Evolutionary conservation across 306 rosid genomes (phyloP), one percentile per base, ranked within the genome.

Genomic region (Cyamopsis tetragonoloba): DNA sequence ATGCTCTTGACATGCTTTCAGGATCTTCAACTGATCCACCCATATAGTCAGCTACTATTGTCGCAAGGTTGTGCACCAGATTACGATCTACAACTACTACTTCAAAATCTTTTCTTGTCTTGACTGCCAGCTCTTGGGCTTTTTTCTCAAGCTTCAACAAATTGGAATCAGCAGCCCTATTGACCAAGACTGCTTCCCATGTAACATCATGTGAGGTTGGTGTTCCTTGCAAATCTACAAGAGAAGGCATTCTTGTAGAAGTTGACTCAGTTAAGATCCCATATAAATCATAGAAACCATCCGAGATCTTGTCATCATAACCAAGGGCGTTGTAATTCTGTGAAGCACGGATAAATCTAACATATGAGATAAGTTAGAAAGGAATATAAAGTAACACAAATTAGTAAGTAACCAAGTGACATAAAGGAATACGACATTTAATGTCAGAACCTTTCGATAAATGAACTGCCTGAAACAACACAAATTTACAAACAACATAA

Each of bases 321-420:
- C 97, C 82, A 73, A 95, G 92, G 82, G 89, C 83, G 84, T 85
- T 90, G 95, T 88, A 90, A 95, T 88, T 95, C 99, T 95, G 99
- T 79, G 91, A 90, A 95, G 96, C 88, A 90, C 64, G 88, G 81
- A 83, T 81, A 93, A 90, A 85, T 90, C 99, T 90, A 90, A 71
- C 82, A 90, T 93, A 90, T 93, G 95, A 90, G 99, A 88, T 74
- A 71, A 83, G 86, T 88, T 82, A 86, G 87, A 86, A 84, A 76
- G 72, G 83, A 85, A 84, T 46, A 75, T 80, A 83, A 83, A 43
- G 62, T 61, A 66, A 15, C 57, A 80, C 79, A 79, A 77, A 77
- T 3, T 71, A 57, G 77, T 18, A 61, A 46, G 66, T 44, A 71
- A 83, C 67, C 50, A 64, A 71, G 47, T 37, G 48, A 20, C 49